phyloP scores from a whole-genome alignment of 768 basidiomycete genomes.

The Mycena rosella region DNA sequence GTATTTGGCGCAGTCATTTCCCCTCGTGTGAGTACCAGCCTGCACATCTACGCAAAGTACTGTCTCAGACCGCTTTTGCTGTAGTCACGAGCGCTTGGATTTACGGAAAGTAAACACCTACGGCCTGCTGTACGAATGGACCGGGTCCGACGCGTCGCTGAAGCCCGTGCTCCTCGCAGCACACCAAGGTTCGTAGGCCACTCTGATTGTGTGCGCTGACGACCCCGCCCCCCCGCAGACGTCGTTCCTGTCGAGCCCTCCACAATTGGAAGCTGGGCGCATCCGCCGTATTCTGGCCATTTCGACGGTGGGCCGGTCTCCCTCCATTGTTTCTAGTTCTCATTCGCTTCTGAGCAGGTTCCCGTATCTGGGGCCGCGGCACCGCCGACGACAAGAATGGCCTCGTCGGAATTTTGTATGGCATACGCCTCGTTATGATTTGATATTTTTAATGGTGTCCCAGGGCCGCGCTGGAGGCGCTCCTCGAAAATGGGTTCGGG shows the following conservation, averaged over 20 bases:
- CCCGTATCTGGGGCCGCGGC: slow-evolving; percentile 64
- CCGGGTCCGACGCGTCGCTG: slow-evolving; percentile 67
- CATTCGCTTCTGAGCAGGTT: slow-evolving; percentile 37
- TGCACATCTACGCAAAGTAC: neutral
- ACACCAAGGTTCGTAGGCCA: slow-evolving; percentile 64
- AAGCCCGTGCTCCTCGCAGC: slow-evolving; percentile 77
- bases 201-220: no score
- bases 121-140: slow-evolving; percentile 78
- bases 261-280: slow-evolving; percentile 62
- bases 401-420: slow-evolving; percentile 48
- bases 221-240: slow-evolving; percentile 53
- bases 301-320: slow-evolving; percentile 56
- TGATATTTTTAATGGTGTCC: neutral
- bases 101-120: slow-evolving; percentile 82
- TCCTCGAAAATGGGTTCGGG: slow-evolving; percentile 34
- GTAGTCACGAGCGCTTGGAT: slow-evolving; percentile 65
- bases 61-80: neutral
- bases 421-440: neutral
- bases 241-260: slow-evolving; percentile 70
- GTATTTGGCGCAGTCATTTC: slow-evolving; percentile 66
- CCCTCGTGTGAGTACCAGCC: slow-evolving; percentile 74
- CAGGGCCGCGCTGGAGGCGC: slow-evolving; percentile 34
- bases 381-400: slow-evolving; percentile 60
- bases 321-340: neutral
- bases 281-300: slow-evolving; percentile 70